Conservation (phyloP, 192 early-diverging fungal species). For the Oehlia diaphana region DNA sequence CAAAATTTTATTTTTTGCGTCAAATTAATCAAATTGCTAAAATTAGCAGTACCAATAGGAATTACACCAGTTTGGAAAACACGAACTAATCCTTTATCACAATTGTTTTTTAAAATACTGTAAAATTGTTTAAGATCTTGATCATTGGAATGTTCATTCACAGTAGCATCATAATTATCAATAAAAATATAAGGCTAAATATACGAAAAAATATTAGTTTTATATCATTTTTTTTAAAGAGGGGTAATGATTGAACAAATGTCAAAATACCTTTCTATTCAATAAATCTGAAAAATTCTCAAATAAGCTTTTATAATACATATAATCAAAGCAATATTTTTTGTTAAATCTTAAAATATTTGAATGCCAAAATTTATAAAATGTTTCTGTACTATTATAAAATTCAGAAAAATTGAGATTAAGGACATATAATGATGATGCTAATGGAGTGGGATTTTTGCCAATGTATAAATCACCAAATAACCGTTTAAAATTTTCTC, state of each 20-base stretch:
- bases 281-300: too few species aligned
- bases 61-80: constrained; percentile 27
- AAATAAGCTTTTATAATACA: too few species aligned
- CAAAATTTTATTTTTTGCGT: constrained; percentile 21
- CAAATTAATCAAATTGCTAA: constrained; percentile 14
- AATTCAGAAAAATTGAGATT: constrained; percentile 26
- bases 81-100: constrained; percentile 1
- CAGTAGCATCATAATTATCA: constrained; percentile 16
- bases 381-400: background rate
- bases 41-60: background rate
- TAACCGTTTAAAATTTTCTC: background rate
- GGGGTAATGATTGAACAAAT: background rate
- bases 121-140: constrained; percentile 17
- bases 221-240: background rate
- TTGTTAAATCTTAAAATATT: too few species aligned
- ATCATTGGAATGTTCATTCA: background rate
- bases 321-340: too few species aligned
- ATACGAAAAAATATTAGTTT: background rate
- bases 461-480: constrained; percentile 18
- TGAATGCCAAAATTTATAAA: too few species aligned
- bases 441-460: constrained; percentile 24
- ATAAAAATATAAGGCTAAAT: constrained; percentile 23
- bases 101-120: constrained; percentile 2
- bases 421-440: constrained; percentile 18
- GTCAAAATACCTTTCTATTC: too few species aligned